Evolutionary conservation across 768 basidiomycete species (phyloP).

Genomic region (Amanita molliuscula): DNA sequence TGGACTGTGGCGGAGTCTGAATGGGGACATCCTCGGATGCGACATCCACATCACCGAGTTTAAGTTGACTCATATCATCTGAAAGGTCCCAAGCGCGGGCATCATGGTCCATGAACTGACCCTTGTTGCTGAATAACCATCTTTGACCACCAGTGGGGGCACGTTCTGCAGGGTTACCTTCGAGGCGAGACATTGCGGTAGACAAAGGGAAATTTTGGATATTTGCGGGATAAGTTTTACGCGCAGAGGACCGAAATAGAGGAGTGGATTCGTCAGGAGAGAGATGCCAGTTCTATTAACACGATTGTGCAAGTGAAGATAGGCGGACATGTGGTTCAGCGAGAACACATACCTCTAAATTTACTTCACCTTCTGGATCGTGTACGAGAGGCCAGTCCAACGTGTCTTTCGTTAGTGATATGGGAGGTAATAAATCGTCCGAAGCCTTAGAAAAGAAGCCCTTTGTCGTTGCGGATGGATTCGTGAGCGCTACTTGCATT

Average conservation of each 20-base stretch:
- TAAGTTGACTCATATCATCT: conserved; percentile 63
- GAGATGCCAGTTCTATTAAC: conserved; percentile 35
- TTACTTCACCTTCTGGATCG: conserved; percentile 31
- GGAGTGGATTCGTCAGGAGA: conserved; percentile 27
- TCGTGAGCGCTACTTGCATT: conserved; percentile 66
- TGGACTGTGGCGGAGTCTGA: conserved; percentile 61
- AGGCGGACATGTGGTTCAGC: conserved; percentile 23
- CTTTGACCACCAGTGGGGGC: conserved; percentile 32
- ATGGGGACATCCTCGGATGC: conserved; percentile 40
- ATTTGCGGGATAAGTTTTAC: conserved; percentile 20
- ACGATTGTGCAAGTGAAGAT: conserved; percentile 13
- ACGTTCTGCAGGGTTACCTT: conserved; percentile 28
- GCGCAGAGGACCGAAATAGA: conserved; percentile 17
- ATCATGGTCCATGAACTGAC: conserved; percentile 52
- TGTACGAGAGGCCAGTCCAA: conserved; percentile 41
- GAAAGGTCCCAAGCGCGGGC: conserved; percentile 60
- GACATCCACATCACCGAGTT: conserved; percentile 44
- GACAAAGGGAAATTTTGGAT: conserved; percentile 26
- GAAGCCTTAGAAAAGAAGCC: conserved; percentile 22
- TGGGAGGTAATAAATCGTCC: conserved; percentile 25
- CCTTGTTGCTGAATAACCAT: conserved; percentile 57
- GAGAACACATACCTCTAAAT: conserved; percentile 31
- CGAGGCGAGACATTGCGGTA: conserved; percentile 31
- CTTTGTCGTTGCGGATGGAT: conserved; percentile 32
- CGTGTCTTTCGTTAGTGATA: conserved; percentile 26